Conservation (phyloP, 148 eudicot species). For the Heliamphora exappendiculata region DNA sequence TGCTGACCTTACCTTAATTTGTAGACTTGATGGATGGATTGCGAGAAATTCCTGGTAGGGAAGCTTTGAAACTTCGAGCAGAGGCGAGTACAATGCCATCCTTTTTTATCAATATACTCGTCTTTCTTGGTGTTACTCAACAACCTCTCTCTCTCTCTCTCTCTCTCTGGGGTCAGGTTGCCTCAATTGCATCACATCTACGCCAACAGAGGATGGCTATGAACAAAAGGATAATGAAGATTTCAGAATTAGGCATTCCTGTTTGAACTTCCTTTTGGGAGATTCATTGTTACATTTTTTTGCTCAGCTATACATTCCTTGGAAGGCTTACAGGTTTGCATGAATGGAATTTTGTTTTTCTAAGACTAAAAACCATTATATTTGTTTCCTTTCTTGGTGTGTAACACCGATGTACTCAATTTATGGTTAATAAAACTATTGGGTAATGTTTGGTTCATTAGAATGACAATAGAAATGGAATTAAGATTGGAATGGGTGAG, state of each 20-base stretch:
- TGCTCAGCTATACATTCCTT: too few species aligned
- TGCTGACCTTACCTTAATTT: not conserved
- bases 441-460: too few species aligned
- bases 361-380: too few species aligned
- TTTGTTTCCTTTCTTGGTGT: too few species aligned
- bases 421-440: too few species aligned
- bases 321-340: too few species aligned
- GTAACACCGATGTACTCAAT: too few species aligned
- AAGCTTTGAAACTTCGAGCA: slow-evolving; percentile 72
- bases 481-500: too few species aligned
- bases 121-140: not conserved
- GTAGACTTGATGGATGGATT: slow-evolving; percentile 73
- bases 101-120: not conserved
- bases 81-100: slow-evolving; percentile 38
- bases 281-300: not conserved
- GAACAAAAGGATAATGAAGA: slow-evolving; percentile 51
- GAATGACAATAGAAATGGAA: too few species aligned
- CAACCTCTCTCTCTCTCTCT: too few species aligned
- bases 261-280: slow-evolving; percentile 25
- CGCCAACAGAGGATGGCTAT: slow-evolving; percentile 41
- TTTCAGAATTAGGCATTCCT: slow-evolving; percentile 73
- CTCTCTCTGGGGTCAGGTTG: slow-evolving; percentile 45
- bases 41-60: slow-evolving; percentile 82
- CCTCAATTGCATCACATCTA: slow-evolving; percentile 67
- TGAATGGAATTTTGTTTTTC: too few species aligned